Base-by-base conservation (phyloP, 1,284 basidiomycete genomes). In the Pseudozyma sp. region DNA sequence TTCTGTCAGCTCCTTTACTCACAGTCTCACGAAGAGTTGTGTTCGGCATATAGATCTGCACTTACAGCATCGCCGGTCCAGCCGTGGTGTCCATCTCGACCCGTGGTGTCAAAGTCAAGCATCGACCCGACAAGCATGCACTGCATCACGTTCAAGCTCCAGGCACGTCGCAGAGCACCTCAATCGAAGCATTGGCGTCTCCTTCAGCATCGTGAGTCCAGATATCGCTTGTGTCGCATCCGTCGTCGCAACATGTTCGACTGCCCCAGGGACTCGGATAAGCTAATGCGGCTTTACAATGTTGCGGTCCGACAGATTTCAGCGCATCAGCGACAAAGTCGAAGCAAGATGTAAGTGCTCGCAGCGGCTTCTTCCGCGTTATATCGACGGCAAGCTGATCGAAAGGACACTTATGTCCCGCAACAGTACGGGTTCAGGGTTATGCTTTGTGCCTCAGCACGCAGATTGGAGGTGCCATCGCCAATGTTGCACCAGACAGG, bases 91-190 rank as follows among this genome's bases (percentile, higher is more conserved):
- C 16, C 6, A 5, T 19, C 6, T 5, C 12, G 19, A 5, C 19
- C 14, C 56, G 21, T 14, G 7, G 5, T 8, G 9, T 34, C 42
- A 39, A 54, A 3, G 31, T 25, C 39, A 16, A 19, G 4, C 34
- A 34, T 14, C 14, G 35, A 25, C 11, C 8, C 16, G 3, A 47
- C 7, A 25, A 19, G 39, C 18, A 21, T 50, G 39, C 21, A 0
- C 19, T 70, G 38, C 57, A 70, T 52, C 67, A 70, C 40, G 19
- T 59, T 1, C 21, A 63, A 5, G 21, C 42, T 3, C 57, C 49
- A 13, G 60, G 49, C 36, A 18, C 13, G 10, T 10, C 44, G 11
- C 16, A n/a, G 11, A n/a, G 16, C 10, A 8, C 21, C 13, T 56
- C 52, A 8, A 8, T 40, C 1, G 34, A 51, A 10, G 18, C 52